A percentile compares a stretch with the other conserved stretches of the same genome.
Conservation (phyloP, 139 green algal species). For the Dunaliella primolecta region DNA sequence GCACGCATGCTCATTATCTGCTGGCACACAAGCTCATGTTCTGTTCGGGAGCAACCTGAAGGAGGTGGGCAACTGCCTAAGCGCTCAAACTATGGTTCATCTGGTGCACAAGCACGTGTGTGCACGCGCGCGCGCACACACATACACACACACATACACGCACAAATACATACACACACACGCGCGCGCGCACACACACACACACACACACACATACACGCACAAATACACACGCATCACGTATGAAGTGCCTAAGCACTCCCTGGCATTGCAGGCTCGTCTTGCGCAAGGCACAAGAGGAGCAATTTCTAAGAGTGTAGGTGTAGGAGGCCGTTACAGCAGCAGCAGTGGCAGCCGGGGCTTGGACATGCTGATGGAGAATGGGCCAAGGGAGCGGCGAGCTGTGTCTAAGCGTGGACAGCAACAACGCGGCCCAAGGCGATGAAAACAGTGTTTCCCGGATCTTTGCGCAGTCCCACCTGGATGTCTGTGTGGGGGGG, state of each 20-base stretch:
- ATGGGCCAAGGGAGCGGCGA: neutral
- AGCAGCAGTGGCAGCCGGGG: neutral
- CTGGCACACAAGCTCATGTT: neutral
- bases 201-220: neutral
- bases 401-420: neutral
- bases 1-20: neutral
- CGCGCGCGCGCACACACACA: neutral
- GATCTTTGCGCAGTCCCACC: too few species aligned
- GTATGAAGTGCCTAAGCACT: neutral
- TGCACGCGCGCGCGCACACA: neutral
- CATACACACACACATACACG: neutral
- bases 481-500: too few species aligned
- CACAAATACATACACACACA: neutral
- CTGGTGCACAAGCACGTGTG: neutral
- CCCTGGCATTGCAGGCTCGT: neutral
- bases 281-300: neutral
- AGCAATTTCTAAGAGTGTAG: neutral
- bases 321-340: neutral
- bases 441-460: too few species aligned
- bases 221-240: neutral
- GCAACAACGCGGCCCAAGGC: neutral
- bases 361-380: constrained; percentile 5
- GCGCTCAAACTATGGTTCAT: too few species aligned
- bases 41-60: neutral
- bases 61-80: too few species aligned